phyloP scores from a whole-genome alignment of 441 rosid genomes.

The Macaranga tanarius region DNA sequence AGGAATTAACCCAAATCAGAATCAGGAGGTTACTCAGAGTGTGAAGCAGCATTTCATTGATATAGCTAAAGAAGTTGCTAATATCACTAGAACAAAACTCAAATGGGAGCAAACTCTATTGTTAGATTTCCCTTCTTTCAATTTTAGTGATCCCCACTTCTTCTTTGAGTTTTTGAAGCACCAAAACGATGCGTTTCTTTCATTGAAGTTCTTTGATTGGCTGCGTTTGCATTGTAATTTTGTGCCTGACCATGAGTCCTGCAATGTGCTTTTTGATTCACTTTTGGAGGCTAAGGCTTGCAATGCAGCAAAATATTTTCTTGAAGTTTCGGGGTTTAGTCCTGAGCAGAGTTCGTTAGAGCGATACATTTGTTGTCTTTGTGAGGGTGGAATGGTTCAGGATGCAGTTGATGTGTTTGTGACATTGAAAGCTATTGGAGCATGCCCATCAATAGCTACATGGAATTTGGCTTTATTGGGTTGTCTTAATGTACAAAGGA shows the following conservation, averaged over 20 bases:
- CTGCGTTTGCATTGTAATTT: constrained; percentile 33
- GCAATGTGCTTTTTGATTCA: constrained; percentile 47
- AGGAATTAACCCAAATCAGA: constrained; percentile 14
- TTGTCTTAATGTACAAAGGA: constrained; percentile 46
- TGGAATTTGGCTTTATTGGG: constrained; percentile 53
- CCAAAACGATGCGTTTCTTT: constrained; percentile 49
- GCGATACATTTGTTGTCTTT: constrained; percentile 48
- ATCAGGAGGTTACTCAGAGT: constrained; percentile 5
- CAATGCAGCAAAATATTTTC: constrained; percentile 43
- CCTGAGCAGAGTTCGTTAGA: constrained; percentile 40
- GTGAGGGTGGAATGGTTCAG: constrained; percentile 42
- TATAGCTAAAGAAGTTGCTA: constrained; percentile 45
- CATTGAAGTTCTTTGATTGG: constrained; percentile 58
- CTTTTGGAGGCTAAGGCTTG: constrained; percentile 57
- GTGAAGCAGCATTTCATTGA: constrained; percentile 29
- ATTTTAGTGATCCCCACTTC: constrained; percentile 52
- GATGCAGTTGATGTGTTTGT: constrained; percentile 42
- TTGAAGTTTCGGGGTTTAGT: constrained; percentile 35
- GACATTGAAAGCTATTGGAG: constrained; percentile 34
- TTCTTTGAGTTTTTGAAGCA: constrained; percentile 45
- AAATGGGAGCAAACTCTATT: constrained; percentile 55
- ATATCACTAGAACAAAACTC: constrained; percentile 41
- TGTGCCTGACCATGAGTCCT: constrained; percentile 44
- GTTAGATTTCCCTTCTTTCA: constrained; percentile 51
- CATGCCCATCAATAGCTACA: constrained; percentile 29